Evolutionary conservation across 2,329 filamentous ascomycete species (phyloP).

Genomic region (Diaporthe sp.): DNA sequence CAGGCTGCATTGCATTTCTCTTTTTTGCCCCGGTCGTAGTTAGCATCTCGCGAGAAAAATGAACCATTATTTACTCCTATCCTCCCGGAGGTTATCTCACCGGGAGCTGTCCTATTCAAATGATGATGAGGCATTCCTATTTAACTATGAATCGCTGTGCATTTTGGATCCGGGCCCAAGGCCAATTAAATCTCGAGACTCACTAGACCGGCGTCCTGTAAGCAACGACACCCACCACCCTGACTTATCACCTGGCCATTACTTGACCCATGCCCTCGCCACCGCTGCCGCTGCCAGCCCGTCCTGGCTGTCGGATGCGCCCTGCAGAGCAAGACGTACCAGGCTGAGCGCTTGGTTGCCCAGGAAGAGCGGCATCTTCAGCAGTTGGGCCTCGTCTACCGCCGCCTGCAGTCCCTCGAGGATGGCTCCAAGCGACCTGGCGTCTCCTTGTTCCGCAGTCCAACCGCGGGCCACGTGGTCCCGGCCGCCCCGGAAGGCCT

Average conservation of each 20-base stretch:
- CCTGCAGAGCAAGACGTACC: constrained; percentile 43
- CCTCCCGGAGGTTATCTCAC: neutral
- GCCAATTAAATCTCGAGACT: neutral
- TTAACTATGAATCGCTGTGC: neutral
- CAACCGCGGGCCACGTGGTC: constrained; percentile 45
- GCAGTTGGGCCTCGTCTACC: constrained; percentile 58
- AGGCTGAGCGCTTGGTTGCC: constrained; percentile 57
- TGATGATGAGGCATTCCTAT: neutral
- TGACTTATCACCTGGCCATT: neutral
- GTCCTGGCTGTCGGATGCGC: neutral
- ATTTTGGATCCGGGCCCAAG: neutral
- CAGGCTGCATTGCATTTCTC: constrained; percentile 35
- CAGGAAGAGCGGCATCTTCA: constrained; percentile 58
- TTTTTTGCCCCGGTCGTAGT: neutral
- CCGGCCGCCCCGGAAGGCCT: constrained; percentile 49
- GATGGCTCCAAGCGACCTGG: constrained; percentile 48
- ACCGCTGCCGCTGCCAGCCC: constrained; percentile 30
- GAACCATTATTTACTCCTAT: neutral
- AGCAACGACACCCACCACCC: neutral
- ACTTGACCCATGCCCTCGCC: constrained; percentile 36
- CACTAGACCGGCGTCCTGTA: neutral
- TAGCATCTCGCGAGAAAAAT: neutral
- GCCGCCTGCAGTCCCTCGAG: constrained; percentile 53
- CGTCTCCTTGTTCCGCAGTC: constrained; percentile 27
- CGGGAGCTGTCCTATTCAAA: neutral